Conservation (phyloP, 306 rosid species). For the Geum urbanum region DNA sequence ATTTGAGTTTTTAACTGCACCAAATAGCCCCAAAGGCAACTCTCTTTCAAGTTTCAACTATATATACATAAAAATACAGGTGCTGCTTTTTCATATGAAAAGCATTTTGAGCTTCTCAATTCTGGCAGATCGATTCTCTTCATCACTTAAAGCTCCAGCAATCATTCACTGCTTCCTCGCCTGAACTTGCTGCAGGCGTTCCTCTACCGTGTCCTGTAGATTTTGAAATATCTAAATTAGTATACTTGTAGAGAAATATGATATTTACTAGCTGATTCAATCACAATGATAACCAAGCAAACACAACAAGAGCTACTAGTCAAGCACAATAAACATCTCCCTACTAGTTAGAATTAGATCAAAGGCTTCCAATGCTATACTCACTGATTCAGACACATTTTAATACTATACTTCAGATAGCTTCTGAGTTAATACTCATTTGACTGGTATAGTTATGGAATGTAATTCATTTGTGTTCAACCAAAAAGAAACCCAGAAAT, state of each 20-base stretch:
- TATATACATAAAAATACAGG: neutral
- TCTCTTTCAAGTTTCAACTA: neutral
- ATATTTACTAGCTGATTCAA: neutral
- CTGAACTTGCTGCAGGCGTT: constrained; percentile 67
- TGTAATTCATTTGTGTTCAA: neutral
- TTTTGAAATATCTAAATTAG: neutral
- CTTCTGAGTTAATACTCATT: neutral
- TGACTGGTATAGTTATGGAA: neutral
- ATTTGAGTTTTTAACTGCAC: neutral
- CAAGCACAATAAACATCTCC: too few species aligned
- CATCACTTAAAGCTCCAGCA: constrained; percentile 70
- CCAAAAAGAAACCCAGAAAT: neutral
- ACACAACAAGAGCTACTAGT: neutral
- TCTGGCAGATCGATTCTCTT: constrained; percentile 67
- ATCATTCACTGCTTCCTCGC: constrained; percentile 73
- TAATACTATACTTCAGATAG: neutral
- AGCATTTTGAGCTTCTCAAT: constrained; percentile 79
- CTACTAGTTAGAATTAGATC: neutral
- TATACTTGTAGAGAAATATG: neutral
- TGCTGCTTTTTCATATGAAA: constrained; percentile 34
- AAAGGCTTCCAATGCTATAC: neutral
- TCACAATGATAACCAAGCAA: neutral
- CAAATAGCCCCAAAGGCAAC: constrained; percentile 10
- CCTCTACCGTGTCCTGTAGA: constrained; percentile 78
- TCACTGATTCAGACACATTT: neutral